phyloP scores from a whole-genome alignment of 306 rosid species.

The Castanopsis chinensis region DNA sequence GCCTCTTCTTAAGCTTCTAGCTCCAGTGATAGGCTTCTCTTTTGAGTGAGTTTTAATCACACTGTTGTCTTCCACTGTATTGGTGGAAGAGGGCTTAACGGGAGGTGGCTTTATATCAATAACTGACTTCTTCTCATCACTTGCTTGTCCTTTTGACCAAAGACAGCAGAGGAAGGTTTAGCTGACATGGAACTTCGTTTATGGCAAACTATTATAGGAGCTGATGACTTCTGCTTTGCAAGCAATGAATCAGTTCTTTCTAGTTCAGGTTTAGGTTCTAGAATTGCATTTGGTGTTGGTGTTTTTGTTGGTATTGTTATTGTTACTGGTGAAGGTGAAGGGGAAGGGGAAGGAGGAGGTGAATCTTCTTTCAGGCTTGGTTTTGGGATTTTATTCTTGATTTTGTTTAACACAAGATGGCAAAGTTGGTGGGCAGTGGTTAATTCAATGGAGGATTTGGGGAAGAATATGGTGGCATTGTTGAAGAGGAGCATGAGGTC shows the following conservation, averaged over 20 bases:
- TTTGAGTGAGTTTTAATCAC: slow-evolving; percentile 29
- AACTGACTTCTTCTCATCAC: slow-evolving; percentile 39
- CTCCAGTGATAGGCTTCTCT: slow-evolving; percentile 71
- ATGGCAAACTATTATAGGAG: slow-evolving; percentile 76
- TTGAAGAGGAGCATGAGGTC: slow-evolving; percentile 65
- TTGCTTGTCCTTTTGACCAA: slow-evolving; percentile 43
- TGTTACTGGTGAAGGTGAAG: no score
- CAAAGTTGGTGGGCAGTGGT: slow-evolving; percentile 42
- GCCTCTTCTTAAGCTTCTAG: slow-evolving; percentile 63
- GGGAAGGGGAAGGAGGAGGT: slow-evolving; percentile 3
- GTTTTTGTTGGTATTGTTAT: no score
- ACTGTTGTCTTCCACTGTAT: slow-evolving; percentile 39
- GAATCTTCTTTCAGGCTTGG: slow-evolving; percentile 32
- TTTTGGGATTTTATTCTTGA: slow-evolving; percentile 33
- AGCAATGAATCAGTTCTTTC: slow-evolving; percentile 51
- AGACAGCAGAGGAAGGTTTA: slow-evolving; percentile 44
- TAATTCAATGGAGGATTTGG: slow-evolving; percentile 50
- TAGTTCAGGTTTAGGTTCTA: slow-evolving; percentile 29
- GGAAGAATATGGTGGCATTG: slow-evolving; percentile 56
- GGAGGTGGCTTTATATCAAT: slow-evolving; percentile 44
- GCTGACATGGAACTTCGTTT: slow-evolving; percentile 54
- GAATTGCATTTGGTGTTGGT: slow-evolving; percentile 18
- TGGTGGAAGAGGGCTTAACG: slow-evolving; percentile 30
- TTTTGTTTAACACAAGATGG: slow-evolving; percentile 32
- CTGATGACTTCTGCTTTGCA: slow-evolving; percentile 51